Evolutionary conservation across 129 eudicot species (phyloP).

Genomic region (Smallanthus sonchifolius): DNA sequence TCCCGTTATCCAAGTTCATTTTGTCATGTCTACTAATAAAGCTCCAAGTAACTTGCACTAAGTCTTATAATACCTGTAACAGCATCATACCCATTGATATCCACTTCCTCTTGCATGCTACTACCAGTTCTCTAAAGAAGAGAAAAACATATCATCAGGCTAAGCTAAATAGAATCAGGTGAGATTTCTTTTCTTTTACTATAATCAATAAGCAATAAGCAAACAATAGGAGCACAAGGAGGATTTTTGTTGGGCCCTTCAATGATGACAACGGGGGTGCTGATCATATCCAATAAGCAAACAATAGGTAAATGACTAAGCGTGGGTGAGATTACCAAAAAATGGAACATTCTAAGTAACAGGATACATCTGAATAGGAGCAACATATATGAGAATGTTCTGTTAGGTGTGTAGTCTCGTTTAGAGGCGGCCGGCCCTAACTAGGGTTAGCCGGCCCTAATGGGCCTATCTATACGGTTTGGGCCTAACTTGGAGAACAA

Average conservation of each 20-base stretch:
- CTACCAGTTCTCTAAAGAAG: constrained; percentile 54
- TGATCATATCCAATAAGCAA: constrained; percentile 1
- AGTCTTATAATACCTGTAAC: constrained; percentile 48
- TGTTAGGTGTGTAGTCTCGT: too few species aligned
- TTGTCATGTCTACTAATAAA: neutral
- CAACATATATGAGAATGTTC: constrained; percentile 1
- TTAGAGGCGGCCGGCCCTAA: too few species aligned
- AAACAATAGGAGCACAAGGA: neutral
- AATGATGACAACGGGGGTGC: neutral
- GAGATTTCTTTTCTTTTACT: neutral
- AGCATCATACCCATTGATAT: constrained; percentile 57
- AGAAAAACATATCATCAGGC: constrained; percentile 16
- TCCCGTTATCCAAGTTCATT: neutral
- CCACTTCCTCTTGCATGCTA: constrained; percentile 69
- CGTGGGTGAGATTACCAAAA: neutral
- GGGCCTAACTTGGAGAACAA: too few species aligned
- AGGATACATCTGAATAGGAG: neutral
- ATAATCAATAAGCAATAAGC: neutral
- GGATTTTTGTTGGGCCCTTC: neutral
- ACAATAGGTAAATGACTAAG: neutral
- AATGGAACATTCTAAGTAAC: neutral
- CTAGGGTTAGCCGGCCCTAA: too few species aligned
- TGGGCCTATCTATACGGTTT: too few species aligned
- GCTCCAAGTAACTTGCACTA: constrained; percentile 11
- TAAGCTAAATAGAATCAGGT: neutral